Base-by-base conservation (phyloP, 306 rosid species). In the Spatholobus suberectus region DNA sequence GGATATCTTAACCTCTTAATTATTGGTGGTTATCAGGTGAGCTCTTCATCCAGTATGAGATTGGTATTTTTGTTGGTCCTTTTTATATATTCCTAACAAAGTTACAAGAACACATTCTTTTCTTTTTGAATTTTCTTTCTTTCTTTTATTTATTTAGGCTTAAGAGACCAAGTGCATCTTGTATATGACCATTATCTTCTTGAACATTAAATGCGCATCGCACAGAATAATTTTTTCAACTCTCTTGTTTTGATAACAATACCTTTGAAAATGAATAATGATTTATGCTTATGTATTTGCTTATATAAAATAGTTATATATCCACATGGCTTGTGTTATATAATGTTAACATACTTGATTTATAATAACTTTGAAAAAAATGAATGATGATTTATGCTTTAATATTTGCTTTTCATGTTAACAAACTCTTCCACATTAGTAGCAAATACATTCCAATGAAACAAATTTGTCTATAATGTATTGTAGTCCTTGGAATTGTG, bases 21-120 rank as follows among this genome's bases (percentile, higher is more conserved):
- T 41, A 74, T 92, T 65, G 97, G 94, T 32, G 84, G 97, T 85
- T 81, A 87, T 65, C 78, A 86, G 97, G 97, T 90, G 89, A 72
- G 21, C 29, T 17, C 62, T 62, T 75, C 46, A 10, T 62, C 11
- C 52, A 65, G 26, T 34, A 37, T 76, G 63, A 44, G 27, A 75
- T 68, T 75, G 61, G 47, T 68, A 59, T 29, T 76, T 14, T 41
- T 9, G 52, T 35, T 2, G 12, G 41, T 74, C 68, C 73, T 17
- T 61, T 21, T 5, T 74, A 15, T 62, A 41, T 8, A 46, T 72
- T 37, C 52, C 49, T 46, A 57, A 55, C 43, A 46, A 59, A 37
- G 59, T 44, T 59, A 73, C 44, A 37, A 15, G 24, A 26, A 61
- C 4, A 9, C 17, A 7, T 32, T 21, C 35, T 37, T 65, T 65